Evolutionary conservation across 176 grass and related monocot species (phyloP), one percentile per base, ranked within the genome.

Genomic region (Musa itinerans): DNA sequence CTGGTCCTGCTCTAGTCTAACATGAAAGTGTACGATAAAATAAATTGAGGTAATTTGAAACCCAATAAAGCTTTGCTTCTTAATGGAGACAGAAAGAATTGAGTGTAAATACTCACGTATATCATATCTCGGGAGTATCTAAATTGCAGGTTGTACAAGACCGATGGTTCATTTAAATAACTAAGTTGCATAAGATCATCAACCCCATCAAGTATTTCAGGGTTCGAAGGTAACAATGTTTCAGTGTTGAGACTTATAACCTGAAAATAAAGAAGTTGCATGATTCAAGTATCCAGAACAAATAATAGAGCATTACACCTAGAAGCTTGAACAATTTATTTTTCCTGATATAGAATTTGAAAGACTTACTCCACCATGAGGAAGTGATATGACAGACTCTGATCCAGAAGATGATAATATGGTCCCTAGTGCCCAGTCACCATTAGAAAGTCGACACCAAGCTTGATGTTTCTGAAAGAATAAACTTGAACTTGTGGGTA

Each of bases 181-280:
- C 95, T 99, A 17, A 99, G 86, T 63, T 99, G 95, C 95, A 99
- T 99, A 61, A 99, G 91, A 83, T 99, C 88, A 55, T 94, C 91
- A 76, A 94, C 91, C 77, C 95, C 95, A 58, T 99, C 87, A 14
- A 99, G 95, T 84, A 99, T 99, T 92, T 99, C 95, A 71, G 95
- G 95, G 76, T 99, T 99, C 65, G 95, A 89, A 80, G 84, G 84
- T 84, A 94, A 81, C 76, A 99, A 91, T 76, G 68, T 82, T 21
- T 93, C 90, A 3, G 86, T 91, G 83, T 88, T 87, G 59, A 87
- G 56, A 92, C 80, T 87, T 67, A 94, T 74, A 61, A 94, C 88
- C 95, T 99, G 80, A 82, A 89, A 14, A 57, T 13, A 13, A 74
- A 74, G 15, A 13, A 56, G 72, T 27, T 57, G 9, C n/a, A 22